phyloP scores from a whole-genome alignment of 371 early-diverging fungal genomes.

The Mortierella sp. region DNA sequence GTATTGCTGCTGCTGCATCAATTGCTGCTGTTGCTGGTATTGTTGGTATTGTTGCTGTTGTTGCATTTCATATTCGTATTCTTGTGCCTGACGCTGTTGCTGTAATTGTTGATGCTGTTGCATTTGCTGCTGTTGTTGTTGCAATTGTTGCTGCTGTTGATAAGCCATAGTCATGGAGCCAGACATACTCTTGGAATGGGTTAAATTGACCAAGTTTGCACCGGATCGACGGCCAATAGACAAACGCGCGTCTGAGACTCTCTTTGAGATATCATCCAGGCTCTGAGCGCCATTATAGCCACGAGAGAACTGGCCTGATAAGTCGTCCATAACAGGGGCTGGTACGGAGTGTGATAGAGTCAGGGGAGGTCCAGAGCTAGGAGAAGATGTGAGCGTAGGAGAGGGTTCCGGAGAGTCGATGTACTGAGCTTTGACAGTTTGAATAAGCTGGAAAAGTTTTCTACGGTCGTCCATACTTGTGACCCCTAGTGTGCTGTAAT shows the following conservation, averaged over 20 bases:
- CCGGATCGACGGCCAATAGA: constrained; percentile 57
- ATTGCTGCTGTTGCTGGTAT: constrained; percentile 10
- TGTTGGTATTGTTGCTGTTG: constrained; percentile 26
- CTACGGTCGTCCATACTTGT: constrained; percentile 83
- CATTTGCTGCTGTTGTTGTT: constrained; percentile 25
- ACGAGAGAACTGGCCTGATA: constrained; percentile 19
- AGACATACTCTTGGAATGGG: constrained; percentile 43
- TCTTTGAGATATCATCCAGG: constrained; percentile 28
- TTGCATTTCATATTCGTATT: constrained; percentile 16
- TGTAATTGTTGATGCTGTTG: constrained; percentile 22
- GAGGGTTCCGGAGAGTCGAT: constrained; percentile 39
- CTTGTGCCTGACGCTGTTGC: constrained; percentile 26
- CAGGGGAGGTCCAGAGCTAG: neutral
- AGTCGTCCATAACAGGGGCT: constrained; percentile 15
- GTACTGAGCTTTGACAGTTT: constrained; percentile 56
- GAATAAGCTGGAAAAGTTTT: constrained; percentile 81
- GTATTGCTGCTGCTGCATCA: constrained; percentile 28
- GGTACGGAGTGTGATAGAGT: neutral
- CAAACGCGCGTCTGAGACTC: constrained; percentile 44
- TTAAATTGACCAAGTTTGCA: constrained; percentile 18
- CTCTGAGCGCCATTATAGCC: constrained; percentile 31
- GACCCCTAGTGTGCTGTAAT: constrained; percentile 83
- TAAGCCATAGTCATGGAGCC: constrained; percentile 34
- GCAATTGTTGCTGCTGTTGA: constrained; percentile 32
- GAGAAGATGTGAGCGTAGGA: constrained; percentile 17